These are phyloP conservation scores for Trametes villosa DNA, from an alignment of 768 basidiomycete species.

Conservation along the genomic window DNA sequence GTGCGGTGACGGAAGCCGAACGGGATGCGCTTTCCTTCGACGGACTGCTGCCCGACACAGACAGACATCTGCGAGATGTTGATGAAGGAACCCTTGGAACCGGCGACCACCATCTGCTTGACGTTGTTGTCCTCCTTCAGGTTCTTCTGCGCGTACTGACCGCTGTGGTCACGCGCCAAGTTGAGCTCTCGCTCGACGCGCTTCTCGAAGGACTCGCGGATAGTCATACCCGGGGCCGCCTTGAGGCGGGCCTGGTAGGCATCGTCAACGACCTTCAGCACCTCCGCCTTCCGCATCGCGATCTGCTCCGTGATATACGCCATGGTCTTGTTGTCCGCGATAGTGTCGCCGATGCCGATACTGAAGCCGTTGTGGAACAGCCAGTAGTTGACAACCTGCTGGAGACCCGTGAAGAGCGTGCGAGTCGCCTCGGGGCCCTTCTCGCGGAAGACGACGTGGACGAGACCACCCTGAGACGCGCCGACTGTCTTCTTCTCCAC, in stretches of 20 bases:
- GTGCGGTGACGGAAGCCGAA: slow-evolving; percentile 98
- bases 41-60: slow-evolving; percentile 97
- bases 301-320: slow-evolving; percentile 82
- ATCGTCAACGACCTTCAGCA: slow-evolving; percentile 77
- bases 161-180: slow-evolving; percentile 91
- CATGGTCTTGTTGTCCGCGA: slow-evolving; percentile 92
- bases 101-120: slow-evolving; percentile 99
- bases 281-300: slow-evolving; percentile 76
- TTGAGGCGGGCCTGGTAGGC: slow-evolving; percentile 88
- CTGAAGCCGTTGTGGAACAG: slow-evolving; percentile 98
- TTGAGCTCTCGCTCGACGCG: slow-evolving; percentile 90
- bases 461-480: slow-evolving; percentile 89
- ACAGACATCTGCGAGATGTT: slow-evolving; percentile 99
- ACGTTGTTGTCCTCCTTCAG: slow-evolving; percentile 99
- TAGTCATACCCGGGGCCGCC: slow-evolving; percentile 96
- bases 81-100: slow-evolving; percentile 98
- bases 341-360: slow-evolving; percentile 98
- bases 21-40: slow-evolving; percentile 97
- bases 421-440: slow-evolving; percentile 93
- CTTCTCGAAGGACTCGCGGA: slow-evolving; percentile 97
- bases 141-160: slow-evolving; percentile 95
- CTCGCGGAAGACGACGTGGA: slow-evolving; percentile 97
- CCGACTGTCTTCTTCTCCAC: slow-evolving; percentile 99
- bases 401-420: slow-evolving; percentile 89
- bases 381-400: slow-evolving; percentile 98